Conservation (phyloP, 2,329 filamentous ascomycete genomes). For the Diaporthe humulicola region DNA sequence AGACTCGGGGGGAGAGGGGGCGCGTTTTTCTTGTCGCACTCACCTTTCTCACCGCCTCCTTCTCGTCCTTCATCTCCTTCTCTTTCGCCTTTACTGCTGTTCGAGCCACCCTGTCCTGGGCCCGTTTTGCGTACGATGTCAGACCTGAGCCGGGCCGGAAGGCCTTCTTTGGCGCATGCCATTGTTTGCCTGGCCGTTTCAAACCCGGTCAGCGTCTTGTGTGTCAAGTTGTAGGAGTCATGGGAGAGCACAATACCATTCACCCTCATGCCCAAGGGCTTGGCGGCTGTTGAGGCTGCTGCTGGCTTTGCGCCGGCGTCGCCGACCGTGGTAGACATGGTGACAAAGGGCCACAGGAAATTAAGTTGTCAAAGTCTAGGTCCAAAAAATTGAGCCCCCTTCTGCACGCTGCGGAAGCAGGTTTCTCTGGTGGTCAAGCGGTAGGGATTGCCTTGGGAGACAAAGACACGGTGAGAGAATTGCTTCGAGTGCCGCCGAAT, state of each 20-base stretch:
- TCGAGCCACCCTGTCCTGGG: slow-evolving; percentile 76
- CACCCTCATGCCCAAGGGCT: slow-evolving; percentile 78
- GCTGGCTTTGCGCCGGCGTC: slow-evolving; percentile 49
- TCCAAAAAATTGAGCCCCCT: neutral
- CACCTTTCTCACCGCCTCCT: slow-evolving; percentile 89
- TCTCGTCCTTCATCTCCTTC: slow-evolving; percentile 96
- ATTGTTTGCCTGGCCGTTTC: slow-evolving; percentile 84
- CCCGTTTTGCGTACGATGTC: slow-evolving; percentile 82
- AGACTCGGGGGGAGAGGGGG: slow-evolving; percentile 14
- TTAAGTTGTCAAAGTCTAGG: slow-evolving; percentile 8
- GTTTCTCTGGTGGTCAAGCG: slow-evolving; percentile 5
- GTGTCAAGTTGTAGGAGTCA: neutral
- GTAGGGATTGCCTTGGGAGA: slow-evolving; percentile 30
- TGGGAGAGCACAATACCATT: slow-evolving; percentile 74
- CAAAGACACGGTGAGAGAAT: slow-evolving; percentile 13
- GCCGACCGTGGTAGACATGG: slow-evolving; percentile 59
- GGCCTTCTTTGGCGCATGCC: slow-evolving; percentile 85
- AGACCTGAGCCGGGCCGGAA: slow-evolving; percentile 87
- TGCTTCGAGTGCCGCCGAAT: slow-evolving; percentile 7
- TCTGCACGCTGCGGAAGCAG: slow-evolving; percentile 21
- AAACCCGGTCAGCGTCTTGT: slow-evolving; percentile 21
- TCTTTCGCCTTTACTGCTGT: slow-evolving; percentile 91
- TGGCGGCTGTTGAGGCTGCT: slow-evolving; percentile 50
- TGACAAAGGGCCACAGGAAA: slow-evolving; percentile 41
- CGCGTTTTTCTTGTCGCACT: slow-evolving; percentile 43